Base-by-base conservation (phyloP, 1,139 yeast genomes). In the Kluyveromyces marxianus region DNA sequence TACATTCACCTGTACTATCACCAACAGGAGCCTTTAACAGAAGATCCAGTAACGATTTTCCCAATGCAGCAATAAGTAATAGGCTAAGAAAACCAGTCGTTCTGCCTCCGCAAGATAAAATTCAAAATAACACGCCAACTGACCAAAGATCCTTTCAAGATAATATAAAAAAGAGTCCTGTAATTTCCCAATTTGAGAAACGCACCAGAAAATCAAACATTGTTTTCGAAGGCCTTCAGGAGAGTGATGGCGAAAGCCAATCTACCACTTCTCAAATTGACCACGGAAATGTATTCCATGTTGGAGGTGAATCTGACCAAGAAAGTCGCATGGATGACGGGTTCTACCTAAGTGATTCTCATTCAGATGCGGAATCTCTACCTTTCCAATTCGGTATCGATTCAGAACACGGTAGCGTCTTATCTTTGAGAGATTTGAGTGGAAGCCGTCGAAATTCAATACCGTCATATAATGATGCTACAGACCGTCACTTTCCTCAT, bases 331-430 rank as follows among this genome's bases (percentile, higher is more conserved):
- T 36, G 37, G 43, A 40, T 21, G 4, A 35, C 25, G 7, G 25
- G 14, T 39, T 38, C 37, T 42, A 34, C 24, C 35, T 37, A 37
- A 40, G 42, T 30, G 46, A 41, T 27, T 36, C 26, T 37, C 41
- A 43, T 4, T 54, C 62, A 36, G 56, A 54, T 36, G 45, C 60
- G 3, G 65, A 58, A 32, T 60, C 65, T 1, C 40, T 58, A n/a
- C 65, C 63, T 1, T 58, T 54, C 48, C 55, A 53, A 38, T 53
- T 53, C 35, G 60, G 55, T 6, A 49, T 57, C 6, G 62, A 61
- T 28, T 56, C 63, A 3, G 56, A 52, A 27, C 54, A 54, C 39
- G 60, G 55, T 3, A 58, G 61, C 42, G 51, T 49, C 4, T 42
- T 58, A 7, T 58, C 63, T 4, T 43, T 58, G 45, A 46, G 57